A percentile compares a stretch with the other conserved stretches of the same genome.
Evolutionary conservation across 371 early-diverging fungal species (phyloP).

Genomic region (Rhizomucor miehei): DNA sequence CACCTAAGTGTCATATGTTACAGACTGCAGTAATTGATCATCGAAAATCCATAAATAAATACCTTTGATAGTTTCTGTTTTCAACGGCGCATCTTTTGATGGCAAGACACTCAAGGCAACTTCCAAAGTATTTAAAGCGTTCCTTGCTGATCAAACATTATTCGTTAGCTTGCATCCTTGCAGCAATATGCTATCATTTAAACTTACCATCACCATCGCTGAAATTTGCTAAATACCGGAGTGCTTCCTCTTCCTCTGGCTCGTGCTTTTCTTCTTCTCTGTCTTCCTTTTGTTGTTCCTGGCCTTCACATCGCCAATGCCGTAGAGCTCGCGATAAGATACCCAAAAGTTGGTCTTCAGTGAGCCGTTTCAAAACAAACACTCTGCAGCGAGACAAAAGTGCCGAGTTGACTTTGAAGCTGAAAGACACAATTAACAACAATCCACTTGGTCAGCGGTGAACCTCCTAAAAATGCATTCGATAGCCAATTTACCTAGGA

Average conservation of each 20-base stretch:
- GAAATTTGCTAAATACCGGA: conserved; percentile 48
- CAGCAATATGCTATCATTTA: background rate
- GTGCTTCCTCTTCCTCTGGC: conserved; percentile 30
- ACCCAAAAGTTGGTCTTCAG: conserved; percentile 47
- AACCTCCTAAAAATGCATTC: too few species aligned
- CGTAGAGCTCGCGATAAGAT: conserved; percentile 59
- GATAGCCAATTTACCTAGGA: conserved; percentile 54
- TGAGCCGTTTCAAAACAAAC: conserved; percentile 68
- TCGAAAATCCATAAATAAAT: background rate
- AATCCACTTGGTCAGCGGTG: background rate
- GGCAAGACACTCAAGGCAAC: conserved; percentile 48
- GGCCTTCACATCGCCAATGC: conserved; percentile 40
- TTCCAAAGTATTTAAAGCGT: conserved; percentile 69
- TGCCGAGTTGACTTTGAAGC: conserved; percentile 80
- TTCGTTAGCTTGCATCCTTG: too few species aligned
- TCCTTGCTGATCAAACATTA: too few species aligned
- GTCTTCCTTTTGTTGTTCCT: background rate
- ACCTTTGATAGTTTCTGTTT: conserved; percentile 33
- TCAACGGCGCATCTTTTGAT: conserved; percentile 18
- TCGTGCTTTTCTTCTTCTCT: conserved; percentile 11
- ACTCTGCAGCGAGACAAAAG: conserved; percentile 80
- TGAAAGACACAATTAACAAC: conserved; percentile 2
- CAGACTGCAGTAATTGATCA: background rate
- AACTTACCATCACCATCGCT: conserved; percentile 71
- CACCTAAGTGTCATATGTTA: conserved; percentile 17